Conservation (phyloP, 148 eudicot genomes). For the Heliosperma pusillum region DNA sequence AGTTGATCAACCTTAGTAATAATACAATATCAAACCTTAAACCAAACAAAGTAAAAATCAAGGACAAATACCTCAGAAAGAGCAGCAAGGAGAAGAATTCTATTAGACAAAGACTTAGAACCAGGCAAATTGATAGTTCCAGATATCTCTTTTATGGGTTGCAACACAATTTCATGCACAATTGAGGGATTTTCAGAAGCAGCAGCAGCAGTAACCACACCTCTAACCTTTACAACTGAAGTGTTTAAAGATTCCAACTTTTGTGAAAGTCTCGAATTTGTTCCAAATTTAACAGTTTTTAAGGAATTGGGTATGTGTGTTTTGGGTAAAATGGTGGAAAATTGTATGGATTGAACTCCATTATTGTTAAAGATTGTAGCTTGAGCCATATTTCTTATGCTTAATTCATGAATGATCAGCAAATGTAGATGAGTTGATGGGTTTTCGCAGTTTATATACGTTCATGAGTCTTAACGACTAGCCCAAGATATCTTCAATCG, state of each 20-base stretch:
- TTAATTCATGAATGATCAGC: no score
- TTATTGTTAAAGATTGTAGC: no score
- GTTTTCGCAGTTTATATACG: no score
- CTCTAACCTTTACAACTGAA: not conserved
- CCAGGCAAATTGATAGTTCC: not conserved
- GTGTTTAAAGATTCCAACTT: not conserved
- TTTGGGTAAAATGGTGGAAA: not conserved
- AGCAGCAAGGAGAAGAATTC: slow-evolving; percentile 5
- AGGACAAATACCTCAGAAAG: not conserved
- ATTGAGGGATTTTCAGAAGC: not conserved
- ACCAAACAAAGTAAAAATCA: not conserved
- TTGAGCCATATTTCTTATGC: no score
- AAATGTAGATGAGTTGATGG: no score
- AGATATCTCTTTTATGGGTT: not conserved
- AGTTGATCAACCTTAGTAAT: not conserved
- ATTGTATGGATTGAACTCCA: no score
- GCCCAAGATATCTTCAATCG: no score
- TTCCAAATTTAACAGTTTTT: not conserved
- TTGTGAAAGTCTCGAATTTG: not conserved
- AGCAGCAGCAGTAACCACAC: not conserved
- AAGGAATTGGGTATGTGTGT: not conserved
- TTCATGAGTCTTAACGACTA: no score
- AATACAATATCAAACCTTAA: not conserved
- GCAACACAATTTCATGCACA: not conserved
- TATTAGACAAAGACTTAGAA: not conserved